A percentile compares a stretch with the other conserved stretches of the same genome.
These are phyloP conservation scores for Pleoardoris graminearum DNA, from an alignment of 2,329 filamentous ascomycete genomes.

Conservation along the genomic window DNA sequence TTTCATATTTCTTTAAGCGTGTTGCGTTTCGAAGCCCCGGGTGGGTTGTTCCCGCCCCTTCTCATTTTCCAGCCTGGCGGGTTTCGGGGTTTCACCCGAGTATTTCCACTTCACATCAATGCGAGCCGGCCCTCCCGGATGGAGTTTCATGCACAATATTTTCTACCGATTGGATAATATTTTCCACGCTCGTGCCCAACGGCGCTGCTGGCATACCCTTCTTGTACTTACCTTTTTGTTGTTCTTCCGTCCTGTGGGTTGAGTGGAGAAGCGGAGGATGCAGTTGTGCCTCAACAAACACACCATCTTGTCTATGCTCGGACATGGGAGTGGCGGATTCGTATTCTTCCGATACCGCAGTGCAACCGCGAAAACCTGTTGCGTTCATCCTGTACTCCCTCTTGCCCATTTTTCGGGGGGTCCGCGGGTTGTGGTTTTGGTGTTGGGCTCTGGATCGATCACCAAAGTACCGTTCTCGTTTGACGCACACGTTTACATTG, in stretches of 20 bases:
- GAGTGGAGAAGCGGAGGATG: neutral
- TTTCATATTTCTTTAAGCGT: slow-evolving; percentile 20
- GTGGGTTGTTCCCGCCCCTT: slow-evolving; percentile 12
- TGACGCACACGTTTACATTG: neutral
- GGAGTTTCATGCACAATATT: neutral
- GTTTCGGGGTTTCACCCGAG: slow-evolving; percentile 10
- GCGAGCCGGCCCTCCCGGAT: neutral
- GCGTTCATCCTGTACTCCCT: neutral
- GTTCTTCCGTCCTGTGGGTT: slow-evolving; percentile 3
- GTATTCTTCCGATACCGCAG: slow-evolving; percentile 3
- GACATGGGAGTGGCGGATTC: slow-evolving; percentile 6
- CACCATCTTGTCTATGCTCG: slow-evolving; percentile 7
- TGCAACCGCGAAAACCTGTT: neutral
- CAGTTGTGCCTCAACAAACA: slow-evolving; percentile 1
- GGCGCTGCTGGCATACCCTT: slow-evolving; percentile 38
- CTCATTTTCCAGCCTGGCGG: slow-evolving; percentile 9
- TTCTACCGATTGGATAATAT: slow-evolving; percentile 3
- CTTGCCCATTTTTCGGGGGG: neutral
- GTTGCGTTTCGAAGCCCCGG: slow-evolving; percentile 17
- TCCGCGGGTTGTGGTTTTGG: neutral
- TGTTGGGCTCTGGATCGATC: neutral
- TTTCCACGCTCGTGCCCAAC: slow-evolving; percentile 15
- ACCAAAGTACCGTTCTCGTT: neutral
- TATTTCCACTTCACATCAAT: slow-evolving; percentile 7
- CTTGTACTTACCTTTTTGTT: slow-evolving; percentile 38